Percentiles rank a stretch among this genome's conserved stretches.
These are phyloP conservation scores for Monosporozyma yasuniensis DNA, from an alignment of 805 yeast species.

Conservation along the genomic window DNA sequence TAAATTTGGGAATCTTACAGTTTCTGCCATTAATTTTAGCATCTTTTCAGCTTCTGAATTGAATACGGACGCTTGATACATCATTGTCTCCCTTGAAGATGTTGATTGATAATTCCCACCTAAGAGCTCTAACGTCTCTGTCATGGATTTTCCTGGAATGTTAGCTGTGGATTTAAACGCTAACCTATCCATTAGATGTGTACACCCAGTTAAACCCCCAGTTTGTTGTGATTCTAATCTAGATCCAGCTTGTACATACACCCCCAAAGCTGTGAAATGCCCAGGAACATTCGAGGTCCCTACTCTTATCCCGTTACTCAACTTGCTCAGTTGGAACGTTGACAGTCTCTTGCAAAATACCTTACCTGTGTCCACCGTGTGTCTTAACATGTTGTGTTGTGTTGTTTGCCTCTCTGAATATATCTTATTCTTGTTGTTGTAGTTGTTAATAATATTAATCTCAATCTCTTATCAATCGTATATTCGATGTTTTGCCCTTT, in stretches of 20 bases:
- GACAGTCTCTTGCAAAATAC: slow-evolving; percentile 13
- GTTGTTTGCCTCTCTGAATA: too few relatives aligned
- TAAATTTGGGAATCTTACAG: slow-evolving; percentile 63
- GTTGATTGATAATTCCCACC: slow-evolving; percentile 96
- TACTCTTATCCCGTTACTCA: slow-evolving; percentile 71
- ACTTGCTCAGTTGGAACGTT: slow-evolving; percentile 32
- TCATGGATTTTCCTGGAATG: slow-evolving; percentile 57
- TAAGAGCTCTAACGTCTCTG: slow-evolving; percentile 60
- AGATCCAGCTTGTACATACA: slow-evolving; percentile 86
- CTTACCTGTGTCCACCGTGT: not conserved
- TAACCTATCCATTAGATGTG: slow-evolving; percentile 77
- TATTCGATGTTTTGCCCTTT: not conserved
- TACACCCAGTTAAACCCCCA: slow-evolving; percentile 52
- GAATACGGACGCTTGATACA: slow-evolving; percentile 93
- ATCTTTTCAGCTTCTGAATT: slow-evolving; percentile 73
- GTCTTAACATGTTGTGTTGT: not conserved
- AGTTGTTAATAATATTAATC: not conserved
- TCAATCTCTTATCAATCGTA: not conserved
- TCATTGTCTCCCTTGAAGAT: slow-evolving; percentile 81
- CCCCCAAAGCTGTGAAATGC: slow-evolving; percentile 84
- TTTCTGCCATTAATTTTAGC: slow-evolving; percentile 68
- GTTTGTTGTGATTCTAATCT: slow-evolving; percentile 64
- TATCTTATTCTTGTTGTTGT: not conserved
- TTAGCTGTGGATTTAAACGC: slow-evolving; percentile 69
- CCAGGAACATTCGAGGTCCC: slow-evolving; percentile 83